Evolutionary conservation across 2,329 filamentous ascomycete species (phyloP).

Genomic region (Aspergillus tamarii): DNA sequence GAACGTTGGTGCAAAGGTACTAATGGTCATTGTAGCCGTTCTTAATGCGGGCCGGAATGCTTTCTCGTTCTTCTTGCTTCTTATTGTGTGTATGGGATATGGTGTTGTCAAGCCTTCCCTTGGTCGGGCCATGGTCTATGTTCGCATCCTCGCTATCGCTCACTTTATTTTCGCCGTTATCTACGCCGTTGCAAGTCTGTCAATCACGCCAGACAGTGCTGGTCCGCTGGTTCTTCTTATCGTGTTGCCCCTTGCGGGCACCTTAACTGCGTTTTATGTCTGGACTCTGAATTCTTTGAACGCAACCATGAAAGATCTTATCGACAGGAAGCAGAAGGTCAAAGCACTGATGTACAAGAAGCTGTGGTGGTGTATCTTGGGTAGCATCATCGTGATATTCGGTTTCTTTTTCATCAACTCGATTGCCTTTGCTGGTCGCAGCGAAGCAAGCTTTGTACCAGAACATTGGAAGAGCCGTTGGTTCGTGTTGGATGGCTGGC

Average conservation of each 20-base stretch:
- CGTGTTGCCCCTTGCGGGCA: constrained; percentile 87
- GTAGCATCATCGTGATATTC: constrained; percentile 93
- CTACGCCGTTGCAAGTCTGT: constrained; percentile 86
- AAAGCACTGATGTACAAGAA: constrained; percentile 98
- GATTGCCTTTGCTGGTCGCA: constrained; percentile 85
- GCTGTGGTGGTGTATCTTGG: constrained; percentile 96
- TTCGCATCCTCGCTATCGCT: constrained; percentile 84
- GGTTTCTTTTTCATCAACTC: constrained; percentile 99
- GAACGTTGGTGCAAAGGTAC: constrained; percentile 77
- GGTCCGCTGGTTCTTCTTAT: constrained; percentile 90
- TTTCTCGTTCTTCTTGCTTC: constrained; percentile 95
- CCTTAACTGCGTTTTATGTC: constrained; percentile 94
- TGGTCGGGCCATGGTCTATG: constrained; percentile 90
- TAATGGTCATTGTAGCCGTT: constrained; percentile 89
- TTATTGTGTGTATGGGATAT: constrained; percentile 99
- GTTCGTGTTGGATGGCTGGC: constrained; percentile 97
- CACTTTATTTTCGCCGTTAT: constrained; percentile 96
- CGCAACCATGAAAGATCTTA: constrained; percentile 92
- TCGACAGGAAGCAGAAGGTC: constrained; percentile 87
- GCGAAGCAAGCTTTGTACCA: constrained; percentile 86
- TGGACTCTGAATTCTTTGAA: constrained; percentile 98
- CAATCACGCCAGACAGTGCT: constrained; percentile 85
- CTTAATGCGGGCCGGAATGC: constrained; percentile 94
- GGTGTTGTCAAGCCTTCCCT: constrained; percentile 94
- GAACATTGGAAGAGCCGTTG: constrained; percentile 97